Evolutionary conservation across 768 basidiomycete genomes (phyloP), one percentile per base, ranked within the genome.

Genomic region (Coprinellus micaceus): DNA sequence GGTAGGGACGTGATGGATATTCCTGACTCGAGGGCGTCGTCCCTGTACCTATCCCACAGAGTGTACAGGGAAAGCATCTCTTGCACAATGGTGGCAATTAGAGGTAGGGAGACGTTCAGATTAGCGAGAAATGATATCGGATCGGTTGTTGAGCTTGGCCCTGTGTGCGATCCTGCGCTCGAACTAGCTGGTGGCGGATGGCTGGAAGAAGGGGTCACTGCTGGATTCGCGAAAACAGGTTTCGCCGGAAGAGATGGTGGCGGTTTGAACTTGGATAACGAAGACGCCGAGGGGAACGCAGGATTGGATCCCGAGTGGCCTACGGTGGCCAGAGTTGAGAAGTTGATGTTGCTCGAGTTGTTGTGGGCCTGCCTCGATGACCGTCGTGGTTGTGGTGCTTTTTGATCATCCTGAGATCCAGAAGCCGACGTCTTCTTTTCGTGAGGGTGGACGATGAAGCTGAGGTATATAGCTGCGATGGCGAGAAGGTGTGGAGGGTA

Each of bases 401-500:
- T 43, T 45, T 37, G 48, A 53, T 21, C 60, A 53, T 29, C 57
- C 44, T 40, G 61, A 55, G 43, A 37, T 24, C 37, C 61, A 57
- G 30, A 52, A 36, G 21, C 51, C 45, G 50, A 24, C 28, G 25
- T 58, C 48, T 12, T 61, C 53, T 80, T 75, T 30, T 83, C 80
- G 19, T 83, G 81, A 0, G 77, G 72, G 64, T 92, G 86, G 10
- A 94, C 77, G 48, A 88, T 82, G 65, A 93, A 85, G 0, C 91
- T 88, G 57, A 98, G 83, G 73, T 94, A 97, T 54, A 99, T 82
- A 0, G 92, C 89, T 0, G 95, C 87, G 65, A 98, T 82, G 21
- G 96, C 94, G 61, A 98, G 91, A 54, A 98, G 77, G 67, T 98
- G 94, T 0, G 97, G 97, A 0, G 97, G 95, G 67, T 98, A 88